Evolutionary conservation across 148 eudicot species (phyloP).

Genomic region (Selenicereus undatus): DNA sequence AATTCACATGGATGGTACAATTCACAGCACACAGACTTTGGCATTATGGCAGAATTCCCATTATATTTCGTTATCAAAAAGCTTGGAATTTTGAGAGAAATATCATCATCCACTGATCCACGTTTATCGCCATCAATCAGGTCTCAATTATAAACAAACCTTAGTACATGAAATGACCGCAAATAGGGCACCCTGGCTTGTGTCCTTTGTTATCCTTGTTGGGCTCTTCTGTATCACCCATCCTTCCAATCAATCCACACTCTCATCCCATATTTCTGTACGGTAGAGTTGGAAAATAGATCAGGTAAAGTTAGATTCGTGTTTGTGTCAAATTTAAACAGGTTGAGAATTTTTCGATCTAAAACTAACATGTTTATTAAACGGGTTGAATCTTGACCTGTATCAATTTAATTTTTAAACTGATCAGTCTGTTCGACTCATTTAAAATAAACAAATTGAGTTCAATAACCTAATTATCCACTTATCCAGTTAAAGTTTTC

Average conservation of each 20-base stretch:
- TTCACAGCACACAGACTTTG: conserved; percentile 22
- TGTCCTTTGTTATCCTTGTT: conserved; percentile 24
- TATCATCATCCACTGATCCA: not conserved
- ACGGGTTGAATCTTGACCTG: no score
- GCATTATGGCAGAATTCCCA: conserved; percentile 23
- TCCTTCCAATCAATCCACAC: conserved; percentile 10
- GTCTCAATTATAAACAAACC: not conserved
- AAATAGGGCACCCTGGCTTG: not conserved
- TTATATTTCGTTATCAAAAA: conserved; percentile 11
- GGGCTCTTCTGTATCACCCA: conserved; percentile 32
- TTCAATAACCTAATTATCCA: no score
- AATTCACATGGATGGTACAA: conserved; percentile 23
- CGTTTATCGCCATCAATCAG: not conserved
- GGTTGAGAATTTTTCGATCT: no score
- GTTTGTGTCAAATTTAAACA: no score
- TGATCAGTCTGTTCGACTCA: no score
- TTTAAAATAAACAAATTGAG: no score
- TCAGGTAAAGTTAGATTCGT: no score
- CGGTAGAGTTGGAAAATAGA: no score
- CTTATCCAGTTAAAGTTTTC: no score
- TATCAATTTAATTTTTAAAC: no score
- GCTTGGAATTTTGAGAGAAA: conserved; percentile 7
- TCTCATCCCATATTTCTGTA: conserved; percentile 6
- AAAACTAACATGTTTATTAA: no score
- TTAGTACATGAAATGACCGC: conserved; percentile 18